Percentiles rank a stretch among this genome's conserved stretches.
Evolutionary conservation across 768 basidiomycete species (phyloP).

Genomic region (Psilocybe sp.): DNA sequence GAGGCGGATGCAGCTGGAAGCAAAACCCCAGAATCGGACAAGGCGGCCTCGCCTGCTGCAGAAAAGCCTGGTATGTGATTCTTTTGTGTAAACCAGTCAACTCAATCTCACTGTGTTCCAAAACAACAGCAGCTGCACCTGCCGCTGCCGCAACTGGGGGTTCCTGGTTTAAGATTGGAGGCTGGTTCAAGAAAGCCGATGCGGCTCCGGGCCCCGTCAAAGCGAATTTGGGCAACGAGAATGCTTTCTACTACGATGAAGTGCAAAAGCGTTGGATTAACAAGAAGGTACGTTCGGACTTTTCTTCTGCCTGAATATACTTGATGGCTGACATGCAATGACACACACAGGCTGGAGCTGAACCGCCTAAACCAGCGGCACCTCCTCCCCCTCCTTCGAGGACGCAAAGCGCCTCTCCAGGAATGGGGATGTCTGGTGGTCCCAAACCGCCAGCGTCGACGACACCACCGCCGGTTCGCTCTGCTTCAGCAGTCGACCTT

Average conservation of each 20-base stretch:
- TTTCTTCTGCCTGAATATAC: not conserved
- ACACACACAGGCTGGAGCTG: conserved; percentile 54
- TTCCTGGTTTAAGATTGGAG: conserved; percentile 83
- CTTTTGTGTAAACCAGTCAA: not conserved
- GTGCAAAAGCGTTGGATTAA: conserved; percentile 97
- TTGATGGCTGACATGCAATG: not conserved
- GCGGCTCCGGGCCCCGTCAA: conserved; percentile 67
- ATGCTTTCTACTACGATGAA: conserved; percentile 87
- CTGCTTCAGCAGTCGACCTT: conserved; percentile 65
- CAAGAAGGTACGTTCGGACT: conserved; percentile 61
- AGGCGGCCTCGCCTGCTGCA: not conserved
- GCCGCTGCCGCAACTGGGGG: conserved; percentile 25
- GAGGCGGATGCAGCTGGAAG: conserved; percentile 17
- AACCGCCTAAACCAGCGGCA: conserved; percentile 47
- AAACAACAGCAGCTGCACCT: conserved; percentile 6
- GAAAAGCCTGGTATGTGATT: conserved; percentile 13
- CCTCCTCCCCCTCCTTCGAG: conserved; percentile 79
- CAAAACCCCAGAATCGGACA: no score
- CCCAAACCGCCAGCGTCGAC: conserved; percentile 17
- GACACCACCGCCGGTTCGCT: conserved; percentile 44
- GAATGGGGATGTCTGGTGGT: conserved; percentile 47
- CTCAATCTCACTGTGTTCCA: conserved; percentile 4
- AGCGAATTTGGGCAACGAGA: conserved; percentile 92
- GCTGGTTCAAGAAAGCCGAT: conserved; percentile 75
- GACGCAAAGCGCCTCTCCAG: conserved; percentile 84